These are phyloP conservation scores for Solanum okadae DNA, from an alignment of 257 asterid species.

Conservation along the genomic window DNA sequence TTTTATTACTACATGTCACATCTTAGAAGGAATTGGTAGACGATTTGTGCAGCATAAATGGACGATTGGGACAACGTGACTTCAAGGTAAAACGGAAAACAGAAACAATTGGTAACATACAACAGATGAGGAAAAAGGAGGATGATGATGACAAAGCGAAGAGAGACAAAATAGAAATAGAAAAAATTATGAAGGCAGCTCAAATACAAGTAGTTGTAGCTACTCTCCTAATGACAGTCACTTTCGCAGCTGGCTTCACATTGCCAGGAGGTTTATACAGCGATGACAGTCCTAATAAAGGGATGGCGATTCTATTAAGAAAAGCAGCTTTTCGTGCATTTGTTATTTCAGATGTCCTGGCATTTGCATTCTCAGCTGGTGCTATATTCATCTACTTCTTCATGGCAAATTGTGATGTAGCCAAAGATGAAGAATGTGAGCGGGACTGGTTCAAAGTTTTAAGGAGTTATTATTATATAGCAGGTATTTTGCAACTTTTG, in stretches of 20 bases:
- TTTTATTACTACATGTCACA: no score
- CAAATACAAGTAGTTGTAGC: no score
- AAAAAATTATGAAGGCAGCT: no score
- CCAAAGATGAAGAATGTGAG: accelerated
- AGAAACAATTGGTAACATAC: accelerated
- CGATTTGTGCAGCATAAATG: no score
- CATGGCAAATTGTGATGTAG: not conserved
- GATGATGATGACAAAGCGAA: no score
- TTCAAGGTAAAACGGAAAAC: not conserved
- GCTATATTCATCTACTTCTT: not conserved
- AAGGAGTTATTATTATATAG: not conserved
- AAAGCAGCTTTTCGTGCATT: not conserved
- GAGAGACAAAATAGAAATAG: no score
- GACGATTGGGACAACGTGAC: not conserved
- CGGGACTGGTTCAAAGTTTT: not conserved
- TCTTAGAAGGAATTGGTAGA: no score
- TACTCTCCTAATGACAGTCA: no score
- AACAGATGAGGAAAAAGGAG: no score
- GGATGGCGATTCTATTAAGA: not conserved
- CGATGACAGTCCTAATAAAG: no score
- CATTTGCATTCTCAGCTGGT: not conserved
- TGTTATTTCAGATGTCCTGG: not conserved
- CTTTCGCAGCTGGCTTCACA: no score
- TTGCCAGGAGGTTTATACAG: no score
- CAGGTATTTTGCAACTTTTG: not conserved